Evolutionary conservation across 257 asterid genomes (phyloP).

Genomic region (Knoxia roxburghii): DNA sequence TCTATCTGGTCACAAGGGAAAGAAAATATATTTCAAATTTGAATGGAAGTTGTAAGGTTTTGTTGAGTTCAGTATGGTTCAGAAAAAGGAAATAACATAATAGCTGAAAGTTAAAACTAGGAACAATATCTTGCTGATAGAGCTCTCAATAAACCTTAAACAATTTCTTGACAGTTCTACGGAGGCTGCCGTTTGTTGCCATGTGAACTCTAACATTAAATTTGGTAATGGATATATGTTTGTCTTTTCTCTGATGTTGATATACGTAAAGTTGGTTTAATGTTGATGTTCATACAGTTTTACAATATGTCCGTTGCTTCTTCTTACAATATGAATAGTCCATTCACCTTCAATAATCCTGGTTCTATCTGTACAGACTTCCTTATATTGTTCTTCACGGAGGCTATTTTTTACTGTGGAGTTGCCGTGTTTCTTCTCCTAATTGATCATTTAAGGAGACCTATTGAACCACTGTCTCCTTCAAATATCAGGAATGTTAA

Average conservation of each 20-base stretch:
- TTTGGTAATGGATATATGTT: background rate
- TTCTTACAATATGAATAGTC: background rate
- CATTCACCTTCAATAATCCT: background rate
- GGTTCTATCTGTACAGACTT: slow-evolving; percentile 53
- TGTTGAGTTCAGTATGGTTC: background rate
- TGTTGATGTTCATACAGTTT: background rate
- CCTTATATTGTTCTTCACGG: slow-evolving; percentile 93
- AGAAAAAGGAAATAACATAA: background rate
- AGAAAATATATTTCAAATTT: background rate
- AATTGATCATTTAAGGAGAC: slow-evolving; percentile 60
- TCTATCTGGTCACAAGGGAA: background rate
- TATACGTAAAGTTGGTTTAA: background rate
- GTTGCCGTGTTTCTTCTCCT: slow-evolving; percentile 71
- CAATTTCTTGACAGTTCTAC: background rate
- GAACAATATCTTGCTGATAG: too few relatives aligned
- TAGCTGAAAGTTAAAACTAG: background rate
- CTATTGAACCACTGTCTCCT: slow-evolving; percentile 34
- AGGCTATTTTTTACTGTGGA: slow-evolving; percentile 91
- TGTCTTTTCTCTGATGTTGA: background rate
- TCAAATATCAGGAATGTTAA: slow-evolving; percentile 23
- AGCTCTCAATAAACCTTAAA: background rate
- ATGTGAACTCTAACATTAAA: background rate
- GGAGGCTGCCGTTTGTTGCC: background rate
- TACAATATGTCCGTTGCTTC: too few relatives aligned
- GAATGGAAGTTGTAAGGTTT: background rate